Evolutionary conservation across 805 yeast species (phyloP), one percentile per base, ranked within the genome.

Genomic region (Blastobotrys mokoenaii): DNA sequence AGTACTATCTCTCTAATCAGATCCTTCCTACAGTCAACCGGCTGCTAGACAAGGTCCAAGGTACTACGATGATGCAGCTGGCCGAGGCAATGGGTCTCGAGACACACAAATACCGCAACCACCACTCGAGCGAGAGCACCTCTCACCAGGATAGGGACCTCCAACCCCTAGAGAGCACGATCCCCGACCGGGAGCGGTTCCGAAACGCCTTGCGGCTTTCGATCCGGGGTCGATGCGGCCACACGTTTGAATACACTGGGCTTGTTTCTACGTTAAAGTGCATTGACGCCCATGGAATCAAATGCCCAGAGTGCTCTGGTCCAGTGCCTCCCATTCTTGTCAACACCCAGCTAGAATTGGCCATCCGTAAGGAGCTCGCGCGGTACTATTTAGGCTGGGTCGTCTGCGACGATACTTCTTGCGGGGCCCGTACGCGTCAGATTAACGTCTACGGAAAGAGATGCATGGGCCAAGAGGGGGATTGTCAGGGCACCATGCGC

Each of bases 11-110:
- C 54, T 93, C 82, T 52, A 84, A 87, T 61, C 99, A 93, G 65
- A 75, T 93, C 8, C 78, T 84, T 56, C 88, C 94, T 1, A 97
- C 97, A 2, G 80, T 93, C 8, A 94, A 86, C 60, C 79, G 98
- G 65, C 70, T 93, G 44, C 69, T 90, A 36, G 94, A 82, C 53
- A 76, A 82, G 50, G 80, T 93, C 44, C 94, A 87, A 52, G 96
- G 97, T 36, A 74, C 84, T 51, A 97, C 90, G 59, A 71, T 80
- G 56, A 77, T 79, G 41, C 74, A 93, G 53, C 71, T 93, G 34
- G 95, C 96, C 3, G 72, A 73, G 39, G 72, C 82, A 2, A 69
- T 93, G 32, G 95, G 95, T 0, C 69, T 93, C 35, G 96, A 89
- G 56, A 70, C 84, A 42, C 72, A 71, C 44, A 76, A 76, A 53